These are phyloP conservation scores for Phyllostachys edulis DNA, from an alignment of 176 grass and related monocot species.

Conservation along the genomic window DNA sequence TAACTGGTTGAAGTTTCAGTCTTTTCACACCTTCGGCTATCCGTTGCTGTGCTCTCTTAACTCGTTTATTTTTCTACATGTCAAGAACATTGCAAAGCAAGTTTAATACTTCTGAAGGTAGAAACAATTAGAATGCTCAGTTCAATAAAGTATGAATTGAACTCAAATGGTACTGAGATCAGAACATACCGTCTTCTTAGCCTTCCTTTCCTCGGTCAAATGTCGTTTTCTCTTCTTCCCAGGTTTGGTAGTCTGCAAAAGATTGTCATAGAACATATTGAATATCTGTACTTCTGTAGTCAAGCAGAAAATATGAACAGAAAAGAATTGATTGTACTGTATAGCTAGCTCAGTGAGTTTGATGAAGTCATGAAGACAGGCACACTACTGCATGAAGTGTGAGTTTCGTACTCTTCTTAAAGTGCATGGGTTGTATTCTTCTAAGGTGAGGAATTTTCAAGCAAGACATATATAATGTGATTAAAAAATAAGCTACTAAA, in stretches of 20 bases:
- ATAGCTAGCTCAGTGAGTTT: background rate
- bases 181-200: constrained; percentile 60
- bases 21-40: constrained; percentile 74
- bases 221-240: constrained; percentile 59
- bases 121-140: constrained; percentile 21
- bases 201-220: constrained; percentile 73
- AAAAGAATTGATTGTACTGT: constrained; percentile 1
- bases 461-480: constrained; percentile 4
- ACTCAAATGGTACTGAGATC: constrained; percentile 1
- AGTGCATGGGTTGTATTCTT: background rate
- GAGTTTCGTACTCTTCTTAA: background rate
- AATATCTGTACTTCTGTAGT: constrained; percentile 2
- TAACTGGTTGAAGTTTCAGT: constrained; percentile 63
- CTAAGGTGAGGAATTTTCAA: background rate
- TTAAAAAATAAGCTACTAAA: background rate
- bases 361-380: background rate
- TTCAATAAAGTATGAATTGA: constrained; percentile 20
- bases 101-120: constrained; percentile 27
- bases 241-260: constrained; percentile 50
- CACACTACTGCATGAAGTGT: background rate
- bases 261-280: constrained; percentile 13
- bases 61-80: constrained; percentile 74
- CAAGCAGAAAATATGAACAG: constrained; percentile 19
- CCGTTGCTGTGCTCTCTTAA: constrained; percentile 70
- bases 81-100: constrained; percentile 44